Conservation (phyloP, 1,139 yeast species). For the Candida frijolesensis region DNA sequence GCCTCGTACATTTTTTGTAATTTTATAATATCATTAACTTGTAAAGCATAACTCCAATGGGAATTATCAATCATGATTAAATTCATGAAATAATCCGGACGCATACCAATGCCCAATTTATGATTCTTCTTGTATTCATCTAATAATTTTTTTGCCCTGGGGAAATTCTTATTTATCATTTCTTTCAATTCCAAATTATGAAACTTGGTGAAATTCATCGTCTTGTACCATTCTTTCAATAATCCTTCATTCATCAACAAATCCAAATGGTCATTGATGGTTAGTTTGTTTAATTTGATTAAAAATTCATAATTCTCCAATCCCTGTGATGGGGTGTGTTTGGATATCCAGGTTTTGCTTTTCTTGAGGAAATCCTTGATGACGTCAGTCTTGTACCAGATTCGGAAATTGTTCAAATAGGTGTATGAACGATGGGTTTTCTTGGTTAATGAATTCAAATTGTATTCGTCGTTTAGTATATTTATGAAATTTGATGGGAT, state of each 20-base stretch:
- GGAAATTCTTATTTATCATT: slow-evolving; percentile 14
- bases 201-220: slow-evolving; percentile 27
- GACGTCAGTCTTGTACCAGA: slow-evolving; percentile 33
- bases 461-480: slow-evolving; percentile 35
- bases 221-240: slow-evolving; percentile 27
- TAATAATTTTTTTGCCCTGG: slow-evolving; percentile 12
- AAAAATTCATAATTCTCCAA: slow-evolving; percentile 23
- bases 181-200: slow-evolving; percentile 30
- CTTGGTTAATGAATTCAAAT: slow-evolving; percentile 24
- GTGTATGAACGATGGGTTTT: slow-evolving; percentile 28
- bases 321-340: slow-evolving; percentile 10
- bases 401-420: slow-evolving; percentile 33
- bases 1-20: slow-evolving; percentile 6
- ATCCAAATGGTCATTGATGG: slow-evolving; percentile 30
- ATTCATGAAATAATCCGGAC: slow-evolving; percentile 32
- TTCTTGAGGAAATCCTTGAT: slow-evolving; percentile 24
- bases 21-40: slow-evolving; percentile 17
- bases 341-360: slow-evolving; percentile 25
- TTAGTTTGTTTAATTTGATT: slow-evolving; percentile 23
- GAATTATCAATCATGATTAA: slow-evolving; percentile 21
- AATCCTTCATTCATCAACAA: slow-evolving; percentile 25
- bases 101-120: slow-evolving; percentile 19
- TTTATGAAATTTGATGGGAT: slow-evolving; percentile 33
- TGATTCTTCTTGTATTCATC: slow-evolving; percentile 8
- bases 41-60: slow-evolving; percentile 19